phyloP scores from a whole-genome alignment of 163 green algal species.

The Chloromonas sp. region DNA sequence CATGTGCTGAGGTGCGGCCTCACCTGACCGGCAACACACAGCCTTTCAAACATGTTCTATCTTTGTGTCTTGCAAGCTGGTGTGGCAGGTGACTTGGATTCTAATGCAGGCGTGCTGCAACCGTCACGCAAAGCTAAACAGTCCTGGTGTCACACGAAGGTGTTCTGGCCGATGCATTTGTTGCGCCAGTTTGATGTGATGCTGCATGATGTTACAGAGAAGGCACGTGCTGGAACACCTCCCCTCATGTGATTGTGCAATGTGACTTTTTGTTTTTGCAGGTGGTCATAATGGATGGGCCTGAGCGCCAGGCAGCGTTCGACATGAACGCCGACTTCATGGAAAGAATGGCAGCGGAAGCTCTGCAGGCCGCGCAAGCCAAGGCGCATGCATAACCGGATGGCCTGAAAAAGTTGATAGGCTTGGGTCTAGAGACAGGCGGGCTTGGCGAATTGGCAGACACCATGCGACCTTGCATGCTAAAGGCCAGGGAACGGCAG shows the following conservation, averaged over 20 bases:
- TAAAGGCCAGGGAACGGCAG: too few species aligned
- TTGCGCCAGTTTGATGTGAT: background rate
- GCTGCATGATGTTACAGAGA: background rate
- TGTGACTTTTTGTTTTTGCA: background rate
- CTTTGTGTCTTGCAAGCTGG: too few species aligned
- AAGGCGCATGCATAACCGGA: too few species aligned
- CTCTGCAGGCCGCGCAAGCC: background rate
- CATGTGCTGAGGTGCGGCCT: background rate
- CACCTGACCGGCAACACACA: background rate
- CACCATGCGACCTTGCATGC: too few species aligned
- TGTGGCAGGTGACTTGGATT: background rate
- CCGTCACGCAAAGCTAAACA: background rate
- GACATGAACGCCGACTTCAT: constrained; percentile 88
- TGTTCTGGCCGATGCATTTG: background rate
- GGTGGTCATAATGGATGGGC: constrained; percentile 58
- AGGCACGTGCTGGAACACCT: too few species aligned
- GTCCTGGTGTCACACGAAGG: too few species aligned
- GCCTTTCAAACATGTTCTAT: too few species aligned
- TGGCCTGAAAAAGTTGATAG: too few species aligned
- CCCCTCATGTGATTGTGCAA: too few species aligned
- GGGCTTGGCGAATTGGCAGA: too few species aligned
- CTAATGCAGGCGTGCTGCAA: background rate
- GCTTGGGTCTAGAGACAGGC: too few species aligned
- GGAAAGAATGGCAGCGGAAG: constrained; percentile 64
- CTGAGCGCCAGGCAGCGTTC: constrained; percentile 51